Conservation (phyloP, 176 grass and related monocot genomes). For the Tillandsia fasciculata region DNA sequence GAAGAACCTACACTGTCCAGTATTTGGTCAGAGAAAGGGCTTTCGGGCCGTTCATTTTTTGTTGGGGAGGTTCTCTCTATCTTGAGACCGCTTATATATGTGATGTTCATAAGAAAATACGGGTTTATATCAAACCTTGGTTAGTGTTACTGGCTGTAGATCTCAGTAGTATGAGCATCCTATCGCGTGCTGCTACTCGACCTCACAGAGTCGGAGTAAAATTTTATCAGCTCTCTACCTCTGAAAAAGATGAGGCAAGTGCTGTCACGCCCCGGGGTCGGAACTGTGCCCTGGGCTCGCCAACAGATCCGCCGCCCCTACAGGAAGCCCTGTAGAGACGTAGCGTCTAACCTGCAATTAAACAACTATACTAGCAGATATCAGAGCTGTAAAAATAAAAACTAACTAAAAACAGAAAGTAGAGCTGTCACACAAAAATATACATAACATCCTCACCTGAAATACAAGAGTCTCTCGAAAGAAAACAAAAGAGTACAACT, state of each 20-base stretch:
- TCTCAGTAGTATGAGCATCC: slow-evolving; percentile 63
- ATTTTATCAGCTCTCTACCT: slow-evolving; percentile 56
- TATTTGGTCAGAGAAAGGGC: neutral
- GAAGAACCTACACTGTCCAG: slow-evolving; percentile 58
- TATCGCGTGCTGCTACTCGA: slow-evolving; percentile 50
- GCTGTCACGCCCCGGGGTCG: no score
- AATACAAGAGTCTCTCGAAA: no score
- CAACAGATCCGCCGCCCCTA: no score
- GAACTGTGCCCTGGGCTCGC: no score
- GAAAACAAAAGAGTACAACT: no score
- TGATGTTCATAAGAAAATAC: slow-evolving; percentile 82
- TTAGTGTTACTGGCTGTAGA: slow-evolving; percentile 77
- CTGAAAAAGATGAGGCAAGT: slow-evolving; percentile 84
- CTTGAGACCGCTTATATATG: slow-evolving; percentile 81
- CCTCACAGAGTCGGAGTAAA: slow-evolving; percentile 30
- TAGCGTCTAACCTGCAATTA: no score
- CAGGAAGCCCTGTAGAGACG: no score
- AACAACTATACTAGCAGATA: no score
- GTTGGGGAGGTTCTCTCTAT: slow-evolving; percentile 70
- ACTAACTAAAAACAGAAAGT: no score
- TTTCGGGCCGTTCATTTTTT: slow-evolving; percentile 55
- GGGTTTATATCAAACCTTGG: slow-evolving; percentile 88
- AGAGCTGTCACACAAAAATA: no score
- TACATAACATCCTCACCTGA: no score
- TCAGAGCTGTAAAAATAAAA: no score